These are phyloP conservation scores for Bruguiera parviflora DNA, from an alignment of 345 rosid genomes.

Conservation along the genomic window DNA sequence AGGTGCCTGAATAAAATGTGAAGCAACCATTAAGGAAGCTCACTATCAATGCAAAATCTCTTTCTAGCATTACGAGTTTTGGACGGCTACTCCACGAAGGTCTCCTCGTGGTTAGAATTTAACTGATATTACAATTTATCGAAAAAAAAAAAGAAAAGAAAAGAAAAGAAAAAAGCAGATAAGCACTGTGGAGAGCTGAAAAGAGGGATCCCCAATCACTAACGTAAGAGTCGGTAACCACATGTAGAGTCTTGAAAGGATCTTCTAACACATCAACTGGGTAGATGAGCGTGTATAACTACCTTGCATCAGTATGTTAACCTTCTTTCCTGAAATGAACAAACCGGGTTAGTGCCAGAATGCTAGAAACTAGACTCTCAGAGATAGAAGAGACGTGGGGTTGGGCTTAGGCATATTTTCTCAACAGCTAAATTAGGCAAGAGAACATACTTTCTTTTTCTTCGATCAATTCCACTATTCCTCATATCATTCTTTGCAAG, in stretches of 20 bases:
- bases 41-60: no score
- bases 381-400: not conserved
- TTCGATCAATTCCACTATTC: slow-evolving; percentile 62
- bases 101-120: no score
- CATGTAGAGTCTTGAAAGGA: not conserved
- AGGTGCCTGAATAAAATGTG: no score
- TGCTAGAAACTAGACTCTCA: not conserved
- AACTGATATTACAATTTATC: no score
- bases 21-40: no score
- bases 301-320: slow-evolving; percentile 26
- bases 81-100: no score
- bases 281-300: not conserved
- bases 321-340: slow-evolving; percentile 46
- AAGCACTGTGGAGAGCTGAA: no score
- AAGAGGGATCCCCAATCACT: not conserved
- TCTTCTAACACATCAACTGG: not conserved
- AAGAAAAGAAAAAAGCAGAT: no score
- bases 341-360: slow-evolving; percentile 15
- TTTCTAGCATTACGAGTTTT: no score
- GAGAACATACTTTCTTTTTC: slow-evolving; percentile 68
- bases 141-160: no score
- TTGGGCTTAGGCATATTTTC: not conserved
- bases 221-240: not conserved
- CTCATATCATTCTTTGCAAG: slow-evolving; percentile 64
- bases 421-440: not conserved